phyloP scores from a whole-genome alignment of 2,329 filamentous ascomycete species.

The Lachnellula arida region DNA sequence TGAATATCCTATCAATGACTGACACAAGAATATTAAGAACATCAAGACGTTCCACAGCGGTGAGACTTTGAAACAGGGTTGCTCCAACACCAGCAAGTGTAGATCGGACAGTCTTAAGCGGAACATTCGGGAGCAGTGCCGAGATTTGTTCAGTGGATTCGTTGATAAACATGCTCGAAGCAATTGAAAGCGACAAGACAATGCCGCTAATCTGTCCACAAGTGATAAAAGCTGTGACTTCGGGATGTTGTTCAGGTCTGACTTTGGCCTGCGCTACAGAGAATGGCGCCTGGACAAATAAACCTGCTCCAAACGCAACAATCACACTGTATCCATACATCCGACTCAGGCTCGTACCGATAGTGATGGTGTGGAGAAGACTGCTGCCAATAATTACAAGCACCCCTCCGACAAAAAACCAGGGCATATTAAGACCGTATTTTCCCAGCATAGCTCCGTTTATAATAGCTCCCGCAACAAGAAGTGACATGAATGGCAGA shows the following conservation, averaged over 20 bases:
- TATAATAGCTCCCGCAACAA: slow-evolving; percentile 18
- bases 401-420: background rate
- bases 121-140: background rate
- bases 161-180: background rate
- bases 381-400: background rate
- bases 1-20: background rate
- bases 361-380: background rate
- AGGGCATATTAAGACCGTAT: background rate
- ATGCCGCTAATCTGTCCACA: background rate
- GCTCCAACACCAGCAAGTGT: background rate
- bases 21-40: background rate
- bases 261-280: background rate
- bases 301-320: background rate
- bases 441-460: background rate
- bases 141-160: background rate
- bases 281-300: background rate
- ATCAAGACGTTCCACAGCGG: background rate
- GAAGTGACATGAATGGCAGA: slow-evolving; percentile 36
- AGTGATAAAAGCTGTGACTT: background rate
- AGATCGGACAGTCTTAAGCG: background rate
- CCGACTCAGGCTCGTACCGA: background rate
- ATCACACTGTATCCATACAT: background rate
- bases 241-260: background rate
- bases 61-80: background rate
- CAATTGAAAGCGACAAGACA: background rate